Conservation (phyloP, 805 yeast genomes). For the Danielia reshetovae region DNA sequence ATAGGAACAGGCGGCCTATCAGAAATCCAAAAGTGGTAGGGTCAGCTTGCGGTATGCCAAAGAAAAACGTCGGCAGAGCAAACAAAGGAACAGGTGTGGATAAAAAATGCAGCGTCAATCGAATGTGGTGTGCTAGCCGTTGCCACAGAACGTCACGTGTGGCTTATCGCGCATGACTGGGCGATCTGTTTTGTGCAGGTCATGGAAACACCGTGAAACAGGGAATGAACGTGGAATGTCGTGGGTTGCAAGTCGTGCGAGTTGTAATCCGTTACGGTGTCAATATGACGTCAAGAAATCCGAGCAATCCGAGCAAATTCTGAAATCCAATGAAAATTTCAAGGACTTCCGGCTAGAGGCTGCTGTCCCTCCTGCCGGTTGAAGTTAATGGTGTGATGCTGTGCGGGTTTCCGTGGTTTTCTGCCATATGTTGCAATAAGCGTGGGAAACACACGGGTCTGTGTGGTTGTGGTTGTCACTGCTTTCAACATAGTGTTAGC, state of each 20-base stretch:
- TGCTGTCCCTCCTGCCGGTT: not conserved
- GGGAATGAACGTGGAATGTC: too few species aligned
- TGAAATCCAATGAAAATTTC: not conserved
- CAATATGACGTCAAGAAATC: too few species aligned
- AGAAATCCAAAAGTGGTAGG: not conserved
- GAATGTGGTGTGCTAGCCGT: too few species aligned
- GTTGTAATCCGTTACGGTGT: too few species aligned
- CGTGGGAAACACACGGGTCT: not conserved
- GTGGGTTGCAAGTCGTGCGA: too few species aligned
- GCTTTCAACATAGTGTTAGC: slow-evolving; percentile 25
- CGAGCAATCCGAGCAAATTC: too few species aligned
- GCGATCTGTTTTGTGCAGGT: not conserved
- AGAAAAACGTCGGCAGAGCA: too few species aligned
- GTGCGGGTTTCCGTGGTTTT: not conserved
- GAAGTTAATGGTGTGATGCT: not conserved
- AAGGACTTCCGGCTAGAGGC: not conserved
- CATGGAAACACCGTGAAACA: too few species aligned
- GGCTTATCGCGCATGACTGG: slow-evolving; percentile 1
- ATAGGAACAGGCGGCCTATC: not conserved
- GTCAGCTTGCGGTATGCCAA: not conserved
- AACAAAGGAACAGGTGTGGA: too few species aligned
- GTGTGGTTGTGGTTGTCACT: not conserved
- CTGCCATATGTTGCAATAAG: not conserved
- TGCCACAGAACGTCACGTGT: slow-evolving; percentile 3
- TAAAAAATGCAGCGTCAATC: too few species aligned